Base-by-base conservation (phyloP, 306 rosid genomes). In the Cicer bijugum region DNA sequence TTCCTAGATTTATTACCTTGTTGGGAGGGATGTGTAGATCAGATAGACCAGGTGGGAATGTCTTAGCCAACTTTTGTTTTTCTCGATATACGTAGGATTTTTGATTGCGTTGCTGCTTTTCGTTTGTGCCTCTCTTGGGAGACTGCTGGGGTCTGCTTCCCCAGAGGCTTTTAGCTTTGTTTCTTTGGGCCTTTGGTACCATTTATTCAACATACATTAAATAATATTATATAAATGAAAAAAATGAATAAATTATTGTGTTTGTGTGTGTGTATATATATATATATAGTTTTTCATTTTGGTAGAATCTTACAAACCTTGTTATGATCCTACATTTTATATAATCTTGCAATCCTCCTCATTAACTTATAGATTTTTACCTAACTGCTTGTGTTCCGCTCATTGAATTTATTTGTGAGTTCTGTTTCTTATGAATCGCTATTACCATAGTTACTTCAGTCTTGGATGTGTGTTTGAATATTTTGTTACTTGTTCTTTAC, bases 361-460 rank as follows among this genome's bases (percentile, higher is more conserved):
- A 64, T 15, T 74, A 12, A 67, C 7, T 42, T 55, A 28, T 55
- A 6, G 43, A 33, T 61, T 33, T 33, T 37, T 40, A 37, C 33
- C 0, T 38, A 69, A 77, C 42, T 37, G 46, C 7, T 2, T 5
- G 8, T 50, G 12, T 52, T 33, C 52, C 65, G 7, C 23, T 70
- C 15, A 50, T 35, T 23, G 17, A n/a, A 43, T 16, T 40, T 65
- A 20, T 19, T 10, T 19, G 39, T 65, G 17, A 45, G 45, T 56
- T 44, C n/a, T 72, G 23, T 60, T 65, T 52, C 42, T 71, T 16
- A 14, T 28, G 9, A 59, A 60, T 69, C 14, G 2, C 71, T 69
- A 9, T 28, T 44, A 56, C 68, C 1, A 0, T 14, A 28, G 46
- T 45, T 58, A 52, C 59, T 10, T 33, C 6, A 28, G 55, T 69